Conservation (phyloP, 2,329 filamentous ascomycete genomes). For the Trichoderma arundinaceum region DNA sequence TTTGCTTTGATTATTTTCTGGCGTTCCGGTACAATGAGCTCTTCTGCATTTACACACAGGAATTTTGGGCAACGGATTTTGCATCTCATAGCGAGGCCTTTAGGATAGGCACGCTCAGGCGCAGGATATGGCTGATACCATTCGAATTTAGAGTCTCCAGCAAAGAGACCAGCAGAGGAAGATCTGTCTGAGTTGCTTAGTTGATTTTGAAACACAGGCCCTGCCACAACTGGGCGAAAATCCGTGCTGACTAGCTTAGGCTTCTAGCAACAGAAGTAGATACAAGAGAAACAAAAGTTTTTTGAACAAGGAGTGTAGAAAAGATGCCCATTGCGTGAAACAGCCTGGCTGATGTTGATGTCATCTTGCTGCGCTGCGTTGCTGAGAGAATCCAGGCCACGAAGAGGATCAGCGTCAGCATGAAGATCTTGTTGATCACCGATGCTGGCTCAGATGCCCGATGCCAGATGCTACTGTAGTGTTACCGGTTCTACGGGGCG, state of each 20-base stretch:
- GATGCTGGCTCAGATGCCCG: conserved; percentile 5
- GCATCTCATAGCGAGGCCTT: conserved; percentile 32
- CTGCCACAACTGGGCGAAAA: conserved; percentile 13
- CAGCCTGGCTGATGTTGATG: neutral
- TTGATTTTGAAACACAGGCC: conserved; percentile 18
- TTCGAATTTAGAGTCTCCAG: conserved; percentile 29
- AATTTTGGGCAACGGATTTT: conserved; percentile 31
- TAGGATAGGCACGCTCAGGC: conserved; percentile 31
- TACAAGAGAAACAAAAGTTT: conserved; percentile 5
- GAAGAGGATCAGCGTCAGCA: conserved; percentile 12
- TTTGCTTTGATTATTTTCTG: conserved; percentile 21
- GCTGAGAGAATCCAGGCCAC: neutral
- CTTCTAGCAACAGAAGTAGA: conserved; percentile 14
- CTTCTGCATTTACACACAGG: conserved; percentile 33
- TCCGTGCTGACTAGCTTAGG: conserved; percentile 5
- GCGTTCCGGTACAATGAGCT: conserved; percentile 29
- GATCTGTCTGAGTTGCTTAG: conserved; percentile 24
- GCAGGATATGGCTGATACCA: conserved; percentile 35
- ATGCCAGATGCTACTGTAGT: conserved; percentile 20
- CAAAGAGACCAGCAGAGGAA: conserved; percentile 26
- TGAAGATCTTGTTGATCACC: conserved; percentile 28
- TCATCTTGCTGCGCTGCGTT: conserved; percentile 5
- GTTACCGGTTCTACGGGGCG: conserved; percentile 16
- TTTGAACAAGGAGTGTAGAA: neutral
- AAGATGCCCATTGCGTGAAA: neutral